Evolutionary conservation across 2,329 filamentous ascomycete genomes (phyloP).

Genomic region (Colletotrichum sp.): DNA sequence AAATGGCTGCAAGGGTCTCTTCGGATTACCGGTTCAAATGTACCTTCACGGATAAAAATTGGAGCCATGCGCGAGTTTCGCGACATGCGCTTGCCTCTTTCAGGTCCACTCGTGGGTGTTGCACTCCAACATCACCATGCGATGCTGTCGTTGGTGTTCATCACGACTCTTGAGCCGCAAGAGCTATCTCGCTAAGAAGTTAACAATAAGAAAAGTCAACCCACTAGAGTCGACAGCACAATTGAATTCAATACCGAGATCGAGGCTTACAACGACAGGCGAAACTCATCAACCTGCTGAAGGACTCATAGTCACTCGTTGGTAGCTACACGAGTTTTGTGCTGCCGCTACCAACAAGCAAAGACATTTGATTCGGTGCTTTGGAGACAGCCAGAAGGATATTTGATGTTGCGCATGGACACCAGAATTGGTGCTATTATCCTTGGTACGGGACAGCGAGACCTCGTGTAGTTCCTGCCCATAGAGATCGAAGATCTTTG

Average conservation of each 20-base stretch:
- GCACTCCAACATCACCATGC: background rate
- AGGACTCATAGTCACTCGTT: background rate
- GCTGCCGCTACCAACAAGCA: background rate
- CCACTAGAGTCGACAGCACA: no score
- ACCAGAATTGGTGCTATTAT: fast-evolving
- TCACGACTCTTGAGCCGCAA: fast-evolving
- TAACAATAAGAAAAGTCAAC: no score
- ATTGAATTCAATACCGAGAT: no score
- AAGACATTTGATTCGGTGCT: fast-evolving
- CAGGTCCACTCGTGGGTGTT: fast-evolving
- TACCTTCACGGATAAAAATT: background rate
- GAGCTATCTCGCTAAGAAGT: background rate
- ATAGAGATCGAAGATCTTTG: fast-evolving
- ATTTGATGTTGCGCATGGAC: background rate
- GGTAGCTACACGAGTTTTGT: background rate
- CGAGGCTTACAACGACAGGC: background rate
- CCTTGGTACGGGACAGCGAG: fast-evolving
- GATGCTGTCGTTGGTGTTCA: background rate
- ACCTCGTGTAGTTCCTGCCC: fast-evolving
- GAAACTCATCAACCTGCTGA: background rate
- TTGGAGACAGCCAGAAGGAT: background rate
- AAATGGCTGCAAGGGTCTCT: background rate
- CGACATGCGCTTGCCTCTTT: background rate
- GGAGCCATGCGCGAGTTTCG: background rate
- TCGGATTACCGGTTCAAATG: background rate